Evolutionary conservation across 805 yeast species (phyloP).

Genomic region (Starmerella cellae): DNA sequence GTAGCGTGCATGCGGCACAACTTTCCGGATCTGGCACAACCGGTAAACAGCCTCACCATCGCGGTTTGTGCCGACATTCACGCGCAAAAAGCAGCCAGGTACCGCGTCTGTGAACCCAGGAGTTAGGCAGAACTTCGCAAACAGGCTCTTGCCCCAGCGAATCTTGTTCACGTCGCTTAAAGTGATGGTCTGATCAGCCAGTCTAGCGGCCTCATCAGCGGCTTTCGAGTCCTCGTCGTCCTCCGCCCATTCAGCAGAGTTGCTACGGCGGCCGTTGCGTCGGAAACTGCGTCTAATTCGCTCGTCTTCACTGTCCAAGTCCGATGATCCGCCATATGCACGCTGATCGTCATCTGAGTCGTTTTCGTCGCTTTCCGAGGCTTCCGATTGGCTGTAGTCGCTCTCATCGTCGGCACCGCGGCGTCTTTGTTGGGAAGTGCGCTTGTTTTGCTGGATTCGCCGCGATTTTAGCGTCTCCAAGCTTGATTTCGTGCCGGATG

Average conservation of each 20-base stretch:
- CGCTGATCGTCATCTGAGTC: slow-evolving; percentile 22
- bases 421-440: slow-evolving; percentile 3
- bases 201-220: slow-evolving; percentile 31
- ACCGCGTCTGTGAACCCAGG: slow-evolving; percentile 64
- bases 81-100: slow-evolving; percentile 64
- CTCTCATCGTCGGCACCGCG: slow-evolving; percentile 31
- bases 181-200: slow-evolving; percentile 33
- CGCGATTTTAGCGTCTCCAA: slow-evolving; percentile 64
- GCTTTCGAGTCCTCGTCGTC: slow-evolving; percentile 28
- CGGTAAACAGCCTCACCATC: slow-evolving; percentile 59
- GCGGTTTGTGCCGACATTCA: slow-evolving; percentile 64
- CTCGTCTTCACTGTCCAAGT: slow-evolving; percentile 32
- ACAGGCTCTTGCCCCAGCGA: slow-evolving; percentile 62
- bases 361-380: slow-evolving; percentile 20
- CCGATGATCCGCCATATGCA: slow-evolving; percentile 24
- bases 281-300: slow-evolving; percentile 5
- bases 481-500: slow-evolving; percentile 36
- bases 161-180: slow-evolving; percentile 57
- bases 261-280: slow-evolving; percentile 16
- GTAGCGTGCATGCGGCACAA: slow-evolving; percentile 39
- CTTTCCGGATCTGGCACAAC: slow-evolving; percentile 65
- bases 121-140: slow-evolving; percentile 64
- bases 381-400: slow-evolving; percentile 25
- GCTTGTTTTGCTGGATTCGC: slow-evolving; percentile 22
- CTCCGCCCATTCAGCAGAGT: slow-evolving; percentile 38